Base-by-base conservation (phyloP, 2,329 filamentous ascomycete species). In the Aspergillus sp. region DNA sequence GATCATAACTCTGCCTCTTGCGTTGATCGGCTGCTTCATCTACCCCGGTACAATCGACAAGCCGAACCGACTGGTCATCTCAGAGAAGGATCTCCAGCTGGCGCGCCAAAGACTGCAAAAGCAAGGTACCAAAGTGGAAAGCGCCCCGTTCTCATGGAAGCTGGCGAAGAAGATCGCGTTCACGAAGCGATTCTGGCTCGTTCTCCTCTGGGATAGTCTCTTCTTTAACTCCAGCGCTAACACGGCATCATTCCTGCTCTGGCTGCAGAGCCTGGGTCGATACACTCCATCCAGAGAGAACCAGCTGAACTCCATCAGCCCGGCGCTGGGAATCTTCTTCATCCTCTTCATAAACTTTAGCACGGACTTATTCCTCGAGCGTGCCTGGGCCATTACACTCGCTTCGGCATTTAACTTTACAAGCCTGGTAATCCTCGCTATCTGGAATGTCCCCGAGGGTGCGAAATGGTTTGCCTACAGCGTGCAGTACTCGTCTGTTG, bases 141-240 rank as follows among this genome's bases (percentile, higher is more conserved):
- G 40, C 9, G 27, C 40, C 12, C 50, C 40, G 6, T 52, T 52
- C 12, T 45, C 73, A 0, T 77, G 74, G 73, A 72, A 70, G 0
- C 64, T 55, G 54, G 63, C 61, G 4, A 70, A 60, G 49, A 64
- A 65, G 21, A 74, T 78, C 33, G 31, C 73, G 4, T 43, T 64
- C 2, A 77, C 75, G 52, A 78, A 76, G 74, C 74, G 77, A 55
- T 74, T 71, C 9, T 77, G 75, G 41, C 57, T 76, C 15, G 68
- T 62, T 6, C 23, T 59, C 8, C 33, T 31, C 48, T 19, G 43
- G 40, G 50, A 52, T 11, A 52, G 50, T n/a, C 40, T 52, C 40
- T 52, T 52, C 40, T 52, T 52, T 14, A 52, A 52, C 39, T 52
- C 49, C 8, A 44, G 49, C 17, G 49, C 49, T 5, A 52, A 52